phyloP scores from a whole-genome alignment of 2,329 filamentous ascomycete genomes.

The Fusarium pseudoanthophilum region DNA sequence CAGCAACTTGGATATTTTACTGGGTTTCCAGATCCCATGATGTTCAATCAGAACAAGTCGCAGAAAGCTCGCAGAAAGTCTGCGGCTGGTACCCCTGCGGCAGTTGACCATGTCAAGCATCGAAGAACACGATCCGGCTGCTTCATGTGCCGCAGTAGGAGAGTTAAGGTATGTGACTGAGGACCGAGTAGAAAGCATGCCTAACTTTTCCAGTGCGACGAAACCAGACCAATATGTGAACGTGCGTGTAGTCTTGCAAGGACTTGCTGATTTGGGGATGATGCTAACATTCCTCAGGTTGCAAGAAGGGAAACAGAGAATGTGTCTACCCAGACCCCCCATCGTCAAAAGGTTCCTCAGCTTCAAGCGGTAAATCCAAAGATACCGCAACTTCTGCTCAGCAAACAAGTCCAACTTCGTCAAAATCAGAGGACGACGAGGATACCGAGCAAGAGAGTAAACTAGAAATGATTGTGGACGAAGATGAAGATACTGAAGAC shows the following conservation, averaged over 20 bases:
- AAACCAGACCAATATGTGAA: slow-evolving; percentile 87
- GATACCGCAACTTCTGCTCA: slow-evolving; percentile 52
- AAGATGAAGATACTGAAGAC: slow-evolving; percentile 60
- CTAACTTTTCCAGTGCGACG: slow-evolving; percentile 77
- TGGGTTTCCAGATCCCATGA: slow-evolving; percentile 61
- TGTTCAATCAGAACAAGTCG: slow-evolving; percentile 60
- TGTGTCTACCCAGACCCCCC: slow-evolving; percentile 87
- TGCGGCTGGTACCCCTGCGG: slow-evolving; percentile 55
- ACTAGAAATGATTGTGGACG: slow-evolving; percentile 66
- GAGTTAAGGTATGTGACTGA: slow-evolving; percentile 75
- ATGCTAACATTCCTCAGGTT: slow-evolving; percentile 66
- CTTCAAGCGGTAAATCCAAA: slow-evolving; percentile 47
- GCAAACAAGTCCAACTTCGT: slow-evolving; percentile 63
- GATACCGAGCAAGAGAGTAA: slow-evolving; percentile 55
- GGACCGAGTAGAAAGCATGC: background rate
- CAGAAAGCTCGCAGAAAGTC: slow-evolving; percentile 65
- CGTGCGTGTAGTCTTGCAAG: slow-evolving; percentile 56
- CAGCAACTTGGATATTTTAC: slow-evolving; percentile 61
- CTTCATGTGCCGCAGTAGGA: slow-evolving; percentile 86
- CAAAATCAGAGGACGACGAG: slow-evolving; percentile 63
- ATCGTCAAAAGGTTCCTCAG: slow-evolving; percentile 52
- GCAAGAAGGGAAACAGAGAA: slow-evolving; percentile 89
- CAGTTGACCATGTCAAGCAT: slow-evolving; percentile 81
- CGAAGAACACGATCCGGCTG: slow-evolving; percentile 93
- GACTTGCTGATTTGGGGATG: background rate